A percentile compares a stretch with the other conserved stretches of the same genome.
Conservation (phyloP, 2,329 filamentous ascomycete species). For the Trichoderma endophyticum region DNA sequence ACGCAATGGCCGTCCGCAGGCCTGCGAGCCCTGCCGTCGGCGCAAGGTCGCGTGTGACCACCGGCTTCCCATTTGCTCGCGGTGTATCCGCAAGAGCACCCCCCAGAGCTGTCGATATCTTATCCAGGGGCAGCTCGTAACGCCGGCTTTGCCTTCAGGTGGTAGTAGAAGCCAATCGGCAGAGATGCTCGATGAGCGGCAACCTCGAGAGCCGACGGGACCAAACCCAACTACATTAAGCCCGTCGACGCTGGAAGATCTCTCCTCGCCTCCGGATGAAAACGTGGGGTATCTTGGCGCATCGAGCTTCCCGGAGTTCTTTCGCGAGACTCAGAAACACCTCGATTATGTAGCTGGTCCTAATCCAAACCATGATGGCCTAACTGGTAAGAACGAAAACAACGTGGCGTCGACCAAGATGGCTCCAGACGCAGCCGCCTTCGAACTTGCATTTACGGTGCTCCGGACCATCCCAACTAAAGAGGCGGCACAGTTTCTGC, state of each 20-base stretch:
- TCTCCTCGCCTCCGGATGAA: not conserved
- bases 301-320: slow-evolving; percentile 15
- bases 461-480: not conserved
- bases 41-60: slow-evolving; percentile 18
- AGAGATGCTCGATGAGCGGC: not conserved
- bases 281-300: slow-evolving; percentile 12
- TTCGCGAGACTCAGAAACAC: slow-evolving; percentile 4
- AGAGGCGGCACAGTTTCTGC: not conserved
- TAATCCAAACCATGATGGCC: not conserved
- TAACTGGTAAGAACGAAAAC: not conserved
- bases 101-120: slow-evolving; percentile 12
- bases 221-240: not conserved
- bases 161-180: not conserved
- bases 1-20: slow-evolving; percentile 13
- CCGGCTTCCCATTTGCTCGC: slow-evolving; percentile 16
- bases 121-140: slow-evolving; percentile 9
- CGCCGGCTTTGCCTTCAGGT: not conserved
- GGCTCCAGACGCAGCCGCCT: not conserved
- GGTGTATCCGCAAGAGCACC: slow-evolving; percentile 2
- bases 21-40: slow-evolving; percentile 16
- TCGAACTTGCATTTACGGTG: not conserved
- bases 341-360: not conserved
- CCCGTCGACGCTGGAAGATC: not conserved
- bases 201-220: not conserved
- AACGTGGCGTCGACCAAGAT: not conserved